Evolutionary conservation across 2,329 filamentous ascomycete species (phyloP), one percentile per base, ranked within the genome.

Genomic region (Fusarium humuli): DNA sequence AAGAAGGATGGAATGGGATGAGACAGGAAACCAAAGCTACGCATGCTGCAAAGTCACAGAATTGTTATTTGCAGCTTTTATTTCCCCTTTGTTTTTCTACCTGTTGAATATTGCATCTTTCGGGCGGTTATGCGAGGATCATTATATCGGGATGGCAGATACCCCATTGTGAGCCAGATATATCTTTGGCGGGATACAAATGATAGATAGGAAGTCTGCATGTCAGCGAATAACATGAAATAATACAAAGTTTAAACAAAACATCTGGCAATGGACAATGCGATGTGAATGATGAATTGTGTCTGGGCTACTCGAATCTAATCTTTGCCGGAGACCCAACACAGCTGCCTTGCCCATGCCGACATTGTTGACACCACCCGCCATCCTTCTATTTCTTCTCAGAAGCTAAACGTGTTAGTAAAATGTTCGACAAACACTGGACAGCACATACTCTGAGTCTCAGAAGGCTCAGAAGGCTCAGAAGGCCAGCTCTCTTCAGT

Each of bases 131-230:
- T 65, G 55, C 47, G 63, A 56, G 47, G 64, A 57, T 44, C 62
- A 56, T 57, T 66, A 55, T 71, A 71, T 61, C 60, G 45, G 69
- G 68, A 65, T 56, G 68, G 68, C 68, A 71, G 68, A 71, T 71
- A 71, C 68, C 68, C 68, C 63, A 60, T 41, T 57, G 44, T 57
- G 34, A 59, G 67, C 46, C 63, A 68, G 54, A 60, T 44, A 57
- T 34, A 34, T 22, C 16, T 52, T 48, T 48, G 62, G 52, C 46
- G 40, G 29, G 32, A 55, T 46, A 68, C 61, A 65, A 55, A 58
- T 65, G 60, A 57, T 71, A 71, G 64, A 71, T 56, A 69, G 56
- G 27, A 56, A 37, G 42, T 42, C 53, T 47, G 37, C 54, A 57
- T 50, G 34, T 40, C 30, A 66, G 55, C 63, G 32, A 55, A 52